Conservation (phyloP, 2,329 filamentous ascomycete genomes). For the Trichoderma koningii region DNA sequence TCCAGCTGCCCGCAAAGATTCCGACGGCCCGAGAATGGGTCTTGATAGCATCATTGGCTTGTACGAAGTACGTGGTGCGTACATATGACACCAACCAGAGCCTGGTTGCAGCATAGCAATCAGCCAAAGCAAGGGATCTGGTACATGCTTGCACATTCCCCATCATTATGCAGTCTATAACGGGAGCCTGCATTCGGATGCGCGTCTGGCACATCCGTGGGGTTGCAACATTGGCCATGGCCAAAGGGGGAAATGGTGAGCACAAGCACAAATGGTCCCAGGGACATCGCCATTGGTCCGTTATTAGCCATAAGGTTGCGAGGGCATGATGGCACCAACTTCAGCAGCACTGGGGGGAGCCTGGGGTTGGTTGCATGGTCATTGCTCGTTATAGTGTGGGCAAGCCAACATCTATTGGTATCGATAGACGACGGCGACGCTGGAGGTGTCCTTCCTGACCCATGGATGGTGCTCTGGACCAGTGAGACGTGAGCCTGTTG, state of each 20-base stretch:
- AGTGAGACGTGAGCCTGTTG: neutral
- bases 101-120: neutral
- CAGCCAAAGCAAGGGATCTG: constrained; percentile 4
- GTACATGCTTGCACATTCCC: neutral
- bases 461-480: neutral
- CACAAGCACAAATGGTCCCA: neutral
- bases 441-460: neutral
- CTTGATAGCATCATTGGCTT: neutral
- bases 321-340: neutral
- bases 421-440: neutral
- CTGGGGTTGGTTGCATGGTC: constrained; percentile 10
- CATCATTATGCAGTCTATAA: constrained; percentile 5
- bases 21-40: neutral
- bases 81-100: neutral
- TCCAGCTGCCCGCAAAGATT: neutral
- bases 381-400: neutral
- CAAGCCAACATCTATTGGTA: neutral
- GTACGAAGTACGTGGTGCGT: neutral
- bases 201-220: constrained; percentile 17
- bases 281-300: neutral
- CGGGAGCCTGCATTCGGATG: constrained; percentile 24
- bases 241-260: neutral
- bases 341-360: neutral
- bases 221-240: neutral
- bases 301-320: neutral